phyloP scores from a whole-genome alignment of 208 protist genomes.

The Acanthamoeba triangularis region DNA sequence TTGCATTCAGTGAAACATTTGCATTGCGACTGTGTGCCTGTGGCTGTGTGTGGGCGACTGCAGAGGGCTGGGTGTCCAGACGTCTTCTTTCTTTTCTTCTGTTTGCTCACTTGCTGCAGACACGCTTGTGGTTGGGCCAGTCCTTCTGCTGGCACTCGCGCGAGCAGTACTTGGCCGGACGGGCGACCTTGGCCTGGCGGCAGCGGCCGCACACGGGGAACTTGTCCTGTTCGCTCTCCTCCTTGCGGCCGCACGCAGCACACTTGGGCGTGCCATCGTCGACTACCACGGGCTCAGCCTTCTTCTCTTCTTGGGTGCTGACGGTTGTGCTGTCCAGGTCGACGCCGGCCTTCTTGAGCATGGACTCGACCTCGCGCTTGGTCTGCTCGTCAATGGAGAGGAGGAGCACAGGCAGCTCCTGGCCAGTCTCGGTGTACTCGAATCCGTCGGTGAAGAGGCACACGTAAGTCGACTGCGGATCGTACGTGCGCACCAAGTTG shows the following conservation, averaged over 20 bases:
- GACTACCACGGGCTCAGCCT: not conserved
- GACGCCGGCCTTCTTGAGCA: conserved; percentile 38
- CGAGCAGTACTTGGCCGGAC: conserved; percentile 53
- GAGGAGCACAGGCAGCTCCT: conserved; percentile 49
- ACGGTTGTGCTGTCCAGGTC: not conserved
- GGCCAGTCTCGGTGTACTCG: conserved; percentile 37
- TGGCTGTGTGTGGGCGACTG: too few relatives aligned
- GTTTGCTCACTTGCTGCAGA: not conserved
- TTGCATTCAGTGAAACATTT: too few relatives aligned
- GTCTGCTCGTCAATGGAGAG: conserved; percentile 35
- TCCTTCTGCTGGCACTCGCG: conserved; percentile 70
- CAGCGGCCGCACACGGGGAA: conserved; percentile 48
- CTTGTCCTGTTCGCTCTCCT: not conserved
- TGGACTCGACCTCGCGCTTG: conserved; percentile 13
- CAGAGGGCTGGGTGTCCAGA: too few relatives aligned
- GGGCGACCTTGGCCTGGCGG: not conserved
- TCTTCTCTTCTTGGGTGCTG: not conserved
- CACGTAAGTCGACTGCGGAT: conserved; percentile 19
- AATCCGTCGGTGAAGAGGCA: conserved; percentile 61
- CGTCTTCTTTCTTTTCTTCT: too few relatives aligned
- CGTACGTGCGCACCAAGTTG: conserved; percentile 43
- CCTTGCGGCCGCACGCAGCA: not conserved
- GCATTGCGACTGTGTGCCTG: too few relatives aligned
- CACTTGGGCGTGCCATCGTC: conserved; percentile 53
- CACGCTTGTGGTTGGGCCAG: conserved; percentile 54